Evolutionary conservation across 2,329 filamentous ascomycete genomes (phyloP), one percentile per base, ranked within the genome.

Genomic region (Knufia petricola): DNA sequence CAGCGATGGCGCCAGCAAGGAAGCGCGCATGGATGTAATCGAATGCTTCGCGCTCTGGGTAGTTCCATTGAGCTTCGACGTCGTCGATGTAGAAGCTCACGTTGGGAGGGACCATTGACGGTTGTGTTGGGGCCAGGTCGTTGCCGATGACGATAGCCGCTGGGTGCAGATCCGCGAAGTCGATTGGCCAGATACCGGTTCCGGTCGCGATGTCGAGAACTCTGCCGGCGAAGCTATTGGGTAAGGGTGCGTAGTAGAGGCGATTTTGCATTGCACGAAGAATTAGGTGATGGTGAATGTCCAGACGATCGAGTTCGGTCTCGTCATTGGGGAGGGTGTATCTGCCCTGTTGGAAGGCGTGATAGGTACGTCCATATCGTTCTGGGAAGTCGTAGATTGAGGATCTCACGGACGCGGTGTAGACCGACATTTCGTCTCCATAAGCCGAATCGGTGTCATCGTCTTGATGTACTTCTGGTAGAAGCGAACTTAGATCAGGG

Each of bases 31-130:
- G 44, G 26, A 55, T 82, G 42, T 74, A 65, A 55, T 83, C 79
- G 57, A 69, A 64, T 26, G 72, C 67, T 52, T 77, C 71, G 55
- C 82, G 79, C 41, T 83, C 71, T n/a, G n/a, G n/a, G n/a, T n/a
- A n/a, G n/a, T n/a, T n/a, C 39, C 61, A 63, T 50, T 63, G 50
- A 20, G 50, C 54, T 20, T 52, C 48, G n/a, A 42, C 28, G 26
- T 55, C 49, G 10, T 26, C 41, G 21, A 48, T 37, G 17, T 19
- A 4, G 31, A 55, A 49, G 4, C 3, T 37, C 28, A 24, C 34
- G 34, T 53, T 55, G 4, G 32, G 37, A 8, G 46, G 49, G 7
- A 59, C 53, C 63, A 67, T 69, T 49, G 60, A 59, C 3, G 72
- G 72, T 53, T 75, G 72, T 40, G 73, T 74, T 26, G 72, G 70